Conservation (phyloP, 495 filamentous ascomycete species). For the Staphylotrichum longicolle region DNA sequence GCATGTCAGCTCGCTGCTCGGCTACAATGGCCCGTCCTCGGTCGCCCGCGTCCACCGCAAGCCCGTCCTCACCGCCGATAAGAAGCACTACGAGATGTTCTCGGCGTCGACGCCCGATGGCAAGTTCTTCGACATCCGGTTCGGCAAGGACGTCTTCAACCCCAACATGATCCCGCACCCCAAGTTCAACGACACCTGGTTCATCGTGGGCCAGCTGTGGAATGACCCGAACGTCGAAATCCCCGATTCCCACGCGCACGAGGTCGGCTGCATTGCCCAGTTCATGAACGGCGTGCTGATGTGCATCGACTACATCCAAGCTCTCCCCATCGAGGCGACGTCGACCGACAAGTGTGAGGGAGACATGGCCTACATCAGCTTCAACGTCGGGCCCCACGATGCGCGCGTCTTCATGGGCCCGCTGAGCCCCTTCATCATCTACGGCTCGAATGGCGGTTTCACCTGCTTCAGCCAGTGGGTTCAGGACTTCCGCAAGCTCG, state of each 20-base stretch:
- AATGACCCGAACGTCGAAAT: constrained; percentile 20
- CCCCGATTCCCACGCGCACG: constrained; percentile 32
- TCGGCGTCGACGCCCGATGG: constrained; percentile 43
- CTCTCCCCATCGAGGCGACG: constrained; percentile 46
- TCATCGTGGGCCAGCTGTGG: constrained; percentile 45
- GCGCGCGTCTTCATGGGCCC: constrained; percentile 55
- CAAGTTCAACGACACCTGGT: constrained; percentile 41
- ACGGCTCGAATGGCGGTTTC: constrained; percentile 48
- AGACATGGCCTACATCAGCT: constrained; percentile 33
- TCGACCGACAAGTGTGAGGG: constrained; percentile 41
- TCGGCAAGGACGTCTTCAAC: constrained; percentile 44
- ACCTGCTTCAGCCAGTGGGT: constrained; percentile 55
- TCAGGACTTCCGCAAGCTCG: constrained; percentile 48
- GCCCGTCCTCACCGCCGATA: constrained; percentile 4
- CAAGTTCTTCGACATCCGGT: constrained; percentile 45
- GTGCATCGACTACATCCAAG: constrained; percentile 39
- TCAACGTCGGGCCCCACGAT: constrained; percentile 51
- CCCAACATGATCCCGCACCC: constrained; percentile 57
- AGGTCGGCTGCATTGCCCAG: constrained; percentile 47
- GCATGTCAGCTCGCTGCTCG: constrained; percentile 17
- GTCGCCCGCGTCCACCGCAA: neutral
- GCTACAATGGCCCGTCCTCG: neutral
- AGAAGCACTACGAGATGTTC: constrained; percentile 39
- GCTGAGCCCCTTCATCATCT: constrained; percentile 43
- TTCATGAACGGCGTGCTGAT: constrained; percentile 40